A percentile compares a stretch with the other conserved stretches of the same genome.
phyloP scores from a whole-genome alignment of 495 filamentous ascomycete species.

The Lophiotrema nucula region DNA sequence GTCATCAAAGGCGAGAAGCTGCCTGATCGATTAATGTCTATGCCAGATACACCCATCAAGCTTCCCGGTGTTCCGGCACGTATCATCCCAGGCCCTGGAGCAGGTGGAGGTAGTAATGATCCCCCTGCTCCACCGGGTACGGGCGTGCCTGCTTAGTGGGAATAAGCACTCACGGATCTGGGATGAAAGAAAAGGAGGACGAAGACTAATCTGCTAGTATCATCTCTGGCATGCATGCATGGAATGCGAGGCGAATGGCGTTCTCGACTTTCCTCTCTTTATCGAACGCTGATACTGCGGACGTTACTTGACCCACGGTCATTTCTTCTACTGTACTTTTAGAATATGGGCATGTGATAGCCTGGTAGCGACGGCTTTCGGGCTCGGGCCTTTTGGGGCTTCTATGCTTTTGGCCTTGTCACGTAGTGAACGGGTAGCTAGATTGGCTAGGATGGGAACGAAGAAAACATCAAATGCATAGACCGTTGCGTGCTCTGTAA shows the following conservation, averaged over 20 bases:
- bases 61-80: conserved; percentile 46
- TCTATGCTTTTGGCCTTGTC: too few species aligned
- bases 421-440: too few species aligned
- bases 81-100: neutral
- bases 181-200: neutral
- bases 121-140: neutral
- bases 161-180: neutral
- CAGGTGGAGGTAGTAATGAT: neutral
- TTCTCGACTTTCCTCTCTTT: conserved; percentile 3
- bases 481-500: too few species aligned
- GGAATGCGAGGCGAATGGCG: conserved; percentile 19
- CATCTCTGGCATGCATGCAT: conserved; percentile 6
- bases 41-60: conserved; percentile 53
- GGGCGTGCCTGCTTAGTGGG: conserved; percentile 12
- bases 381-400: too few species aligned
- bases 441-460: too few species aligned
- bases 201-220: neutral
- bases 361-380: too few species aligned
- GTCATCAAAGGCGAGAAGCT: conserved; percentile 83
- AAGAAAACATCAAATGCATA: too few species aligned
- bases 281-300: neutral
- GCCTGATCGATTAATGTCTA: conserved; percentile 52
- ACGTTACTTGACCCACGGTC: neutral
- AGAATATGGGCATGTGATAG: neutral
- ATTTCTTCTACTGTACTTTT: neutral